Conservation (phyloP, 306 rosid genomes). For the Vachellia collinsii region DNA sequence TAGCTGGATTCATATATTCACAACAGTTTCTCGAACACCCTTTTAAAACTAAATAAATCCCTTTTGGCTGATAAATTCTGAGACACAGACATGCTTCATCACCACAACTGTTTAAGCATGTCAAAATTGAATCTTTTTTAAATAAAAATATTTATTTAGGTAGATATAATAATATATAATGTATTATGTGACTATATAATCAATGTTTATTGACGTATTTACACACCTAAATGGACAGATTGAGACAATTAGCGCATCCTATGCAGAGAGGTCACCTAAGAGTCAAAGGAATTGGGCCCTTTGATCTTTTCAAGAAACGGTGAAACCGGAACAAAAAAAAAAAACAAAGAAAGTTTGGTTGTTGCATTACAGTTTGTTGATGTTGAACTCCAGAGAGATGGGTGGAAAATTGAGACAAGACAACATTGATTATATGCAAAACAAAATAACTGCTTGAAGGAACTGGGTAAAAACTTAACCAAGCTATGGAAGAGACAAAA, state of each 20-base stretch:
- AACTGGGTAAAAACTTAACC: constrained; percentile 7
- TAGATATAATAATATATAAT: background rate
- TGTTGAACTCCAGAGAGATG: constrained; percentile 44
- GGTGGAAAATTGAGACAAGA: constrained; percentile 11
- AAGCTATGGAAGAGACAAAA: constrained; percentile 33
- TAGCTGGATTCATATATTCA: constrained; percentile 18
- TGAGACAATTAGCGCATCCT: constrained; percentile 49
- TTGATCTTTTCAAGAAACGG: constrained; percentile 48
- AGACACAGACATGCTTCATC: background rate
- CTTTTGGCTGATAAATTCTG: background rate
- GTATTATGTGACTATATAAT: background rate
- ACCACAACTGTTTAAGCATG: background rate
- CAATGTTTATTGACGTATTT: background rate
- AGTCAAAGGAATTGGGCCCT: constrained; percentile 55
- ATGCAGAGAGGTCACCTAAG: constrained; percentile 24
- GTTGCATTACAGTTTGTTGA: constrained; percentile 12
- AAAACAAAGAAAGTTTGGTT: constrained; percentile 25
- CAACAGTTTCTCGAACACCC: background rate
- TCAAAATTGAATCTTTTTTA: background rate
- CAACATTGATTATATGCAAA: background rate
- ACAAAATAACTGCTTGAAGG: constrained; percentile 35
- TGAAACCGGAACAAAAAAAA: constrained; percentile 24
- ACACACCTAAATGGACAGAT: background rate
- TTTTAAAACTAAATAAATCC: background rate
- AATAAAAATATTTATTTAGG: background rate